Percentiles rank a stretch among this genome's conserved stretches.
Conservation (phyloP, 2,329 filamentous ascomycete genomes). For the Leptographium lundbergii region DNA sequence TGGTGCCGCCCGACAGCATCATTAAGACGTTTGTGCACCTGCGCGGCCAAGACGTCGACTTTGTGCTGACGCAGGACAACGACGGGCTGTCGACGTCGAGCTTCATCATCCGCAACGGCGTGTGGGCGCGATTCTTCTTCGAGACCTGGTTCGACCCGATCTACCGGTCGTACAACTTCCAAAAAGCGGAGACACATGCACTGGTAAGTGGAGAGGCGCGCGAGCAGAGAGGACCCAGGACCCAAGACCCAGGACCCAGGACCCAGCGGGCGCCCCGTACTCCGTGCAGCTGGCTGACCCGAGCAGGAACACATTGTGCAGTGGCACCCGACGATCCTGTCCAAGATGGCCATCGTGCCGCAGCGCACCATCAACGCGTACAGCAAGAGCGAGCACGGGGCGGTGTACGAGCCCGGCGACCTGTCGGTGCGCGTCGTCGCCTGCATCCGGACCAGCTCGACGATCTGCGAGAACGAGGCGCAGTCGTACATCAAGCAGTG, state of each 20-base stretch:
- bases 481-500: constrained; percentile 35
- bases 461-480: constrained; percentile 63
- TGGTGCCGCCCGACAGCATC: constrained; percentile 91
- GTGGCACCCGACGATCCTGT: constrained; percentile 94
- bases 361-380: constrained; percentile 78
- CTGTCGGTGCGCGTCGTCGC: constrained; percentile 68
- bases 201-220: constrained; percentile 43
- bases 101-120: constrained; percentile 68
- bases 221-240: neutral
- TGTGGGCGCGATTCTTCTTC: constrained; percentile 85
- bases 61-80: constrained; percentile 75
- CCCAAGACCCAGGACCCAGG: neutral
- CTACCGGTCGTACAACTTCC: constrained; percentile 90
- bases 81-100: constrained; percentile 66
- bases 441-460: constrained; percentile 46
- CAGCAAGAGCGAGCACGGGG: constrained; percentile 40
- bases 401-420: constrained; percentile 69
- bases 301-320: constrained; percentile 72
- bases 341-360: constrained; percentile 79
- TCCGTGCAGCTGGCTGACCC: neutral
- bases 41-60: constrained; percentile 63
- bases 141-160: constrained; percentile 95
- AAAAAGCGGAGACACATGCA: constrained; percentile 85
- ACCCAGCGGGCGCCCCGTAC: neutral
- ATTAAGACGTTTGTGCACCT: constrained; percentile 87